phyloP scores from a whole-genome alignment of 805 yeast species.

The Candida golubevii region DNA sequence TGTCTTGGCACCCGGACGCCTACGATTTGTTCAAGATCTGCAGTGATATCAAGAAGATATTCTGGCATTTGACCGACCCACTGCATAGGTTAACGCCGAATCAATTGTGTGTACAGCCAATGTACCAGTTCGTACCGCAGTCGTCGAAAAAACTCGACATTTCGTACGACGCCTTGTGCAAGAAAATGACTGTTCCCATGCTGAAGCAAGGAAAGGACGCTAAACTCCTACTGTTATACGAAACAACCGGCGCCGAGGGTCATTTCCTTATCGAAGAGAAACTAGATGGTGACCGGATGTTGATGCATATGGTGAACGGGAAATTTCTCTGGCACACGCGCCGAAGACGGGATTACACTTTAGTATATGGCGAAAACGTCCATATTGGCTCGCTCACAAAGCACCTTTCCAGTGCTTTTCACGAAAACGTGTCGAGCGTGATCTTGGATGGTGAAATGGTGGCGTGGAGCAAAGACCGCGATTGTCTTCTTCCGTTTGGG shows the following conservation, averaged over 20 bases:
- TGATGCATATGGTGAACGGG: slow-evolving; percentile 53
- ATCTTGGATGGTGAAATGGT: slow-evolving; percentile 92
- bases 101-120: slow-evolving; percentile 40
- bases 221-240: slow-evolving; percentile 16
- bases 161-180: slow-evolving; percentile 49
- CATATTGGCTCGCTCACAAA: slow-evolving; percentile 53
- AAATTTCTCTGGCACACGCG: slow-evolving; percentile 55
- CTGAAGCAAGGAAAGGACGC: slow-evolving; percentile 17
- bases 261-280: slow-evolving; percentile 79
- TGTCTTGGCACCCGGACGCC: slow-evolving; percentile 78
- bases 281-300: slow-evolving; percentile 88
- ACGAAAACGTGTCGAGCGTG: slow-evolving; percentile 32
- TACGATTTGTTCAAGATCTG: slow-evolving; percentile 59
- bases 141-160: slow-evolving; percentile 54
- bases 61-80: slow-evolving; percentile 52
- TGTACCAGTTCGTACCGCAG: slow-evolving; percentile 71
- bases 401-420: slow-evolving; percentile 40
- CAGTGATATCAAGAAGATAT: slow-evolving; percentile 56
- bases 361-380: slow-evolving; percentile 56
- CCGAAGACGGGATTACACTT: slow-evolving; percentile 68
- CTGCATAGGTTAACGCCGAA: slow-evolving; percentile 35
- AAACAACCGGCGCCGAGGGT: slow-evolving; percentile 13
- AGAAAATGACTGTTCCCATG: slow-evolving; percentile 36
- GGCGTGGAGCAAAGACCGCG: slow-evolving; percentile 63
- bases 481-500: slow-evolving; percentile 71